These are phyloP conservation scores for Amanita phalloides DNA, from an alignment of 768 basidiomycete species.

Conservation along the genomic window DNA sequence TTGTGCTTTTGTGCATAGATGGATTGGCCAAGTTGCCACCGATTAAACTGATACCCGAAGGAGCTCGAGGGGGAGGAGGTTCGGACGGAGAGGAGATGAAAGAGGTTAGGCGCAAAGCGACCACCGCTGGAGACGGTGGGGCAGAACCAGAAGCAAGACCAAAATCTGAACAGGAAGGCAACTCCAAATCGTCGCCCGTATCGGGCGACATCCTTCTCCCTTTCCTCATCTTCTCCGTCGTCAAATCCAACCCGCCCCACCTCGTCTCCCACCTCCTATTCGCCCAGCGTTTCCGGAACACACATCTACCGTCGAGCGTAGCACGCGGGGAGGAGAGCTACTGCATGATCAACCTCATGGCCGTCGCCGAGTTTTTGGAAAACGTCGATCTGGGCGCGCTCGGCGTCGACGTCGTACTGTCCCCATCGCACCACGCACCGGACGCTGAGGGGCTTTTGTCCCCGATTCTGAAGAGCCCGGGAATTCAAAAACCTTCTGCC, in stretches of 20 bases:
- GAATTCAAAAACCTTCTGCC: not conserved
- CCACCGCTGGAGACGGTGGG: not conserved
- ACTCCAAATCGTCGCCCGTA: slow-evolving; percentile 35
- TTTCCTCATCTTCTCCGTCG: slow-evolving; percentile 87
- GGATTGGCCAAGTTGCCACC: slow-evolving; percentile 68
- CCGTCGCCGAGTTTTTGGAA: slow-evolving; percentile 92
- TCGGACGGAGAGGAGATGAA: not conserved
- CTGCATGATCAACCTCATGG: slow-evolving; percentile 89
- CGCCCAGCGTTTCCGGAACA: slow-evolving; percentile 48
- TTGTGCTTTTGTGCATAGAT: slow-evolving; percentile 28
- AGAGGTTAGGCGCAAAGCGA: not conserved
- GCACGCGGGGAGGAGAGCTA: slow-evolving; percentile 73
- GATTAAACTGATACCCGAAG: slow-evolving; percentile 61
- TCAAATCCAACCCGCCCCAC: slow-evolving; percentile 82
- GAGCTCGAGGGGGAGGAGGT: slow-evolving; percentile 16
- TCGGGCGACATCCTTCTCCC: slow-evolving; percentile 90
- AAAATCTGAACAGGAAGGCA: slow-evolving; percentile 5
- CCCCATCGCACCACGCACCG: too few relatives aligned
- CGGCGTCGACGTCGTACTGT: slow-evolving; percentile 51
- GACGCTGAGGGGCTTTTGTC: slow-evolving; percentile 33
- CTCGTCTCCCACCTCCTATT: slow-evolving; percentile 64
- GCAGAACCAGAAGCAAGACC: slow-evolving; percentile 9
- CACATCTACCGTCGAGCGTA: slow-evolving; percentile 48
- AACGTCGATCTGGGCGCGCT: slow-evolving; percentile 75
- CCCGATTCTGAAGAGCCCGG: slow-evolving; percentile 61